A percentile compares a stretch with the other conserved stretches of the same genome.
phyloP scores from a whole-genome alignment of 257 asterid species.

The Plantago elongata region DNA sequence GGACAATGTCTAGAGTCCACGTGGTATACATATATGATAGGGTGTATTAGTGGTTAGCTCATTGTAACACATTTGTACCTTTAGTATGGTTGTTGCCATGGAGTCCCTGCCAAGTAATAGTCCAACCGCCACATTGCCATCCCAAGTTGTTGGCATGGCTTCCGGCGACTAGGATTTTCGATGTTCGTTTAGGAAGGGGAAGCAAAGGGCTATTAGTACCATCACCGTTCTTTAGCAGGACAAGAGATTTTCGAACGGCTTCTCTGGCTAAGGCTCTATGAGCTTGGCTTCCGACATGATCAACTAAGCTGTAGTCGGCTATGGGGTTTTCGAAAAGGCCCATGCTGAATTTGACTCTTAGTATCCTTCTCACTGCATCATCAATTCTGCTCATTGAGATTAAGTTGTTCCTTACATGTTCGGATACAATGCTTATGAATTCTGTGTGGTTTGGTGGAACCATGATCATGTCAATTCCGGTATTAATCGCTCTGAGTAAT shows the following conservation, averaged over 20 bases:
- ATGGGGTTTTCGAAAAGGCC: slow-evolving; percentile 25
- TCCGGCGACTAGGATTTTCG: slow-evolving; percentile 22
- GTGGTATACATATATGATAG: too few species aligned
- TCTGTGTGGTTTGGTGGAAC: slow-evolving; percentile 20
- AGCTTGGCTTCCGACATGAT: slow-evolving; percentile 19
- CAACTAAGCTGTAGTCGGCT: slow-evolving; percentile 19
- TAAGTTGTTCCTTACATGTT: slow-evolving; percentile 13
- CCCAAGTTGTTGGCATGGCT: slow-evolving; percentile 24
- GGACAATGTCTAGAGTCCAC: too few species aligned
- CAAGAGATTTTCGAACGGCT: slow-evolving; percentile 24
- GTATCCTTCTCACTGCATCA: slow-evolving; percentile 23
- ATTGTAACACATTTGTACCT: background rate
- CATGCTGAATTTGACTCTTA: slow-evolving; percentile 22
- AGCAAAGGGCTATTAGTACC: slow-evolving; percentile 3
- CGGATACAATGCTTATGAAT: slow-evolving; percentile 11
- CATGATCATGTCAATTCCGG: slow-evolving; percentile 24
- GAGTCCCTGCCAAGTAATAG: slow-evolving; percentile 49
- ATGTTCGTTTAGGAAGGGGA: slow-evolving; percentile 15
- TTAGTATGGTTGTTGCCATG: slow-evolving; percentile 23
- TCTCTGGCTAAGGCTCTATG: slow-evolving; percentile 22
- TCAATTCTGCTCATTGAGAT: slow-evolving; percentile 17
- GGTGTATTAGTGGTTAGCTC: too few species aligned
- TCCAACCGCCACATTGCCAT: slow-evolving; percentile 25
- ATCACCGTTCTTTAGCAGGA: slow-evolving; percentile 20
- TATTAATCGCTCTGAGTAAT: slow-evolving; percentile 7